These are phyloP conservation scores for Aspergillus texensis DNA, from an alignment of 2,329 filamentous ascomycete species.

Conservation along the genomic window DNA sequence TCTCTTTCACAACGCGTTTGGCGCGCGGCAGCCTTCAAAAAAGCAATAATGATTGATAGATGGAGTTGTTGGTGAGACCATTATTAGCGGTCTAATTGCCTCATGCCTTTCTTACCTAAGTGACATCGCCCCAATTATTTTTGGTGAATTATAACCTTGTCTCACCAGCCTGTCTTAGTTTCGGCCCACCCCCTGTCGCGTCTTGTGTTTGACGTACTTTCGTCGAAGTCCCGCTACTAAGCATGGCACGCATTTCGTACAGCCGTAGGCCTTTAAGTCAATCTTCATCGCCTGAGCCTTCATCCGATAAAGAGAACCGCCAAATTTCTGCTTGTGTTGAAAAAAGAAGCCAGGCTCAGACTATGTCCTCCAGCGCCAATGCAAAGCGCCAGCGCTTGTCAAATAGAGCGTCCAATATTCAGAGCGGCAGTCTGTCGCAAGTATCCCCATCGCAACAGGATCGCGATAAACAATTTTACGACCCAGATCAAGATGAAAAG, in stretches of 20 bases:
- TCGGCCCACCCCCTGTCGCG: constrained; percentile 11
- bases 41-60: not conserved
- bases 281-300: constrained; percentile 38
- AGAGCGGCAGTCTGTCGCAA: constrained; percentile 28
- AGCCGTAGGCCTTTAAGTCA: constrained; percentile 21
- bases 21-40: not conserved
- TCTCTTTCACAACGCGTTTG: constrained; percentile 8
- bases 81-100: not conserved
- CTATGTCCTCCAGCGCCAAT: constrained; percentile 40
- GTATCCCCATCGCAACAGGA: constrained; percentile 31
- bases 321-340: constrained; percentile 25
- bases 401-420: constrained; percentile 34
- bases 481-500: constrained; percentile 79
- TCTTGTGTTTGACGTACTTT: constrained; percentile 7
- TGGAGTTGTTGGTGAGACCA: not conserved
- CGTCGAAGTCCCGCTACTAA: constrained; percentile 21
- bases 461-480: constrained; percentile 61
- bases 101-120: not conserved
- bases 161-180: constrained; percentile 1
- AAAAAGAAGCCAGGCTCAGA: constrained; percentile 47
- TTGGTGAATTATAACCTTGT: constrained; percentile 2
- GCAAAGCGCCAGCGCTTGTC: constrained; percentile 50
- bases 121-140: not conserved
- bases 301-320: constrained; percentile 56
- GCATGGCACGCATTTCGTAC: constrained; percentile 31